phyloP scores from a whole-genome alignment of 371 early-diverging fungal genomes.

The Haplosporangium sp. region DNA sequence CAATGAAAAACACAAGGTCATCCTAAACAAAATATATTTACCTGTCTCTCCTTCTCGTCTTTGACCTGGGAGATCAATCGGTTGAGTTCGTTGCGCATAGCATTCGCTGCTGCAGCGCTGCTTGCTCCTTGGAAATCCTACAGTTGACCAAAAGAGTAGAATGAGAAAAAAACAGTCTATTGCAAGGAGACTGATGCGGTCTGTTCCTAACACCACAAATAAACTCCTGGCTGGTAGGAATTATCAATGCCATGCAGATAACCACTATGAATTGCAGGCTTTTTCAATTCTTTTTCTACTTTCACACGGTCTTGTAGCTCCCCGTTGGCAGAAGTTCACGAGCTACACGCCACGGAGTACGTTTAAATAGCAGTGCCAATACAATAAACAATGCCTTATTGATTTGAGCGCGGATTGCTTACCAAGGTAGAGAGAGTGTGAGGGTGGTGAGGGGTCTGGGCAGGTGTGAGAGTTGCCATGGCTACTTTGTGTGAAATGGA shows the following conservation, averaged over 20 bases:
- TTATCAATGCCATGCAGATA: too few relatives aligned
- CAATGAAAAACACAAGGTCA: background rate
- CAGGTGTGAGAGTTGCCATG: slow-evolving; percentile 15
- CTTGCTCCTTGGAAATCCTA: slow-evolving; percentile 77
- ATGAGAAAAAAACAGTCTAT: background rate
- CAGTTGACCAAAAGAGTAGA: background rate
- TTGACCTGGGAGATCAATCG: slow-evolving; percentile 64
- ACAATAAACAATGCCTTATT: background rate
- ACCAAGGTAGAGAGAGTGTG: slow-evolving; percentile 72
- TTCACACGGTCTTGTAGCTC: background rate
- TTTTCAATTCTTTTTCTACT: background rate
- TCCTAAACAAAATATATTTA: slow-evolving; percentile 20
- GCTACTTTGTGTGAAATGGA: background rate
- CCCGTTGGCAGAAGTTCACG: background rate
- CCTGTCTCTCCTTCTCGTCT: slow-evolving; percentile 69
- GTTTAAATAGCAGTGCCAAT: background rate
- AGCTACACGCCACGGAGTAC: background rate
- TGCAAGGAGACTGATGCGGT: too few relatives aligned
- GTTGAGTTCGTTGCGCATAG: slow-evolving; percentile 73
- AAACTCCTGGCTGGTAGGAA: background rate
- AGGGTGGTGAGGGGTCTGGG: slow-evolving; percentile 60
- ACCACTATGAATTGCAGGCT: too few relatives aligned
- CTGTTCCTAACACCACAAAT: background rate
- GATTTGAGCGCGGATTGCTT: slow-evolving; percentile 18
- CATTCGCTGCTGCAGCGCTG: slow-evolving; percentile 74